Conservation (phyloP, 495 filamentous ascomycete genomes). For the Xylaria palmicola region DNA sequence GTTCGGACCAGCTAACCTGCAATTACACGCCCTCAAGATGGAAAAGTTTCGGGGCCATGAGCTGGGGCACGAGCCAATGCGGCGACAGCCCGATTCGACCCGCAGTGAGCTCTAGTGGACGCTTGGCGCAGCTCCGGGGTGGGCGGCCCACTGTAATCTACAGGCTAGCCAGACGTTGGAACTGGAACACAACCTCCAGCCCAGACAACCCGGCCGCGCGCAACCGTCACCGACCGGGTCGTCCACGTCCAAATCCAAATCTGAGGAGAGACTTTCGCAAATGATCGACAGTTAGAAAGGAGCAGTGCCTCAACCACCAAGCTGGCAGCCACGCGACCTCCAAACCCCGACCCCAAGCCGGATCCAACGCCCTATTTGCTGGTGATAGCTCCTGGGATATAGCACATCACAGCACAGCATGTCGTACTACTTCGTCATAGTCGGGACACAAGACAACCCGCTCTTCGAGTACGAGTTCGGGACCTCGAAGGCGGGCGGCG, state of each 20-base stretch:
- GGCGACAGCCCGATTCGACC: conserved; percentile 5
- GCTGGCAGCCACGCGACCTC: neutral
- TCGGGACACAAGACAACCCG: conserved; percentile 90
- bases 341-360: neutral
- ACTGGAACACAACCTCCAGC: neutral
- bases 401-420: conserved; percentile 42
- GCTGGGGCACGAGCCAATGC: conserved; percentile 7
- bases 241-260: too few relatives aligned
- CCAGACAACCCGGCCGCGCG: conserved; percentile 19
- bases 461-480: conserved; percentile 96
- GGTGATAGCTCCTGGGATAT: too few relatives aligned
- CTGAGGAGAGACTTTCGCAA: conserved; percentile 2
- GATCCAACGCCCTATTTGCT: neutral
- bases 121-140: neutral
- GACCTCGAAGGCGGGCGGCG: conserved; percentile 88
- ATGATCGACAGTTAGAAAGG: conserved; percentile 33
- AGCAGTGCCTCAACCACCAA: neutral
- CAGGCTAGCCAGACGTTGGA: neutral
- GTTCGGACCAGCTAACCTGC: neutral
- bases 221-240: neutral
- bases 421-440: conserved; percentile 96
- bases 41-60: conserved; percentile 14
- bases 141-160: conserved; percentile 10
- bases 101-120: neutral
- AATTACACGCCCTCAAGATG: neutral